phyloP scores from a whole-genome alignment of 257 asterid species.

The Solanum bulbocastanum region DNA sequence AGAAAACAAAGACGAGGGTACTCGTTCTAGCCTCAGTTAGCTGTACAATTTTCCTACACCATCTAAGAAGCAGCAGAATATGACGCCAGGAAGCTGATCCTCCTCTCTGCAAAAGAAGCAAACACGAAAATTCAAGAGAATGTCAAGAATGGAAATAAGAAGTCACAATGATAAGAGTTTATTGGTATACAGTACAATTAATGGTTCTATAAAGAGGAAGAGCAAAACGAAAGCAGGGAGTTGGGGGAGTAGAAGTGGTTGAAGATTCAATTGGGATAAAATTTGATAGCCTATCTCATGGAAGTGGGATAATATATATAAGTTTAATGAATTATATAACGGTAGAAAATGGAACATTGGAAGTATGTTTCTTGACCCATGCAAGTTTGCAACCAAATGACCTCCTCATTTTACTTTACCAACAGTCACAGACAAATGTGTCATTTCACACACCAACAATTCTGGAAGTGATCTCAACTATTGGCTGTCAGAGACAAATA shows the following conservation, averaged over 20 bases:
- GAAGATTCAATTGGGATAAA: neutral
- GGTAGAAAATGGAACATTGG: neutral
- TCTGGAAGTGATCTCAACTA: neutral
- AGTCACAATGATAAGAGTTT: neutral
- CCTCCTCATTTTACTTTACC: neutral
- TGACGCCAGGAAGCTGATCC: conserved; percentile 48
- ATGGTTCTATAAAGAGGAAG: neutral
- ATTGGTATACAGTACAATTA: neutral
- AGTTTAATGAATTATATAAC: neutral
- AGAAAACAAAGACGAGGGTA: neutral
- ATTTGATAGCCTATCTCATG: neutral
- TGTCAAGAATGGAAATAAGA: neutral
- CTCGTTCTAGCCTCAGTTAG: conserved; percentile 51
- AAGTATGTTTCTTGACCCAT: neutral
- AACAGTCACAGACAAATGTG: neutral
- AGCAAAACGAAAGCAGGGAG: neutral
- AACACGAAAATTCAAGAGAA: neutral
- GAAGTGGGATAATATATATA: neutral
- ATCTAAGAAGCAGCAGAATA: conserved; percentile 23
- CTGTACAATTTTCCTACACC: conserved; percentile 42
- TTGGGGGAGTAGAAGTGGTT: neutral
- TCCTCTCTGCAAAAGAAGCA: conserved; percentile 48
- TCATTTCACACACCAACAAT: neutral
- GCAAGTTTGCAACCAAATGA: neutral
- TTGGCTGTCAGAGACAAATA: neutral